Evolutionary conservation across 2,329 filamentous ascomycete genomes (phyloP).

Genomic region (Penicillium sp.): DNA sequence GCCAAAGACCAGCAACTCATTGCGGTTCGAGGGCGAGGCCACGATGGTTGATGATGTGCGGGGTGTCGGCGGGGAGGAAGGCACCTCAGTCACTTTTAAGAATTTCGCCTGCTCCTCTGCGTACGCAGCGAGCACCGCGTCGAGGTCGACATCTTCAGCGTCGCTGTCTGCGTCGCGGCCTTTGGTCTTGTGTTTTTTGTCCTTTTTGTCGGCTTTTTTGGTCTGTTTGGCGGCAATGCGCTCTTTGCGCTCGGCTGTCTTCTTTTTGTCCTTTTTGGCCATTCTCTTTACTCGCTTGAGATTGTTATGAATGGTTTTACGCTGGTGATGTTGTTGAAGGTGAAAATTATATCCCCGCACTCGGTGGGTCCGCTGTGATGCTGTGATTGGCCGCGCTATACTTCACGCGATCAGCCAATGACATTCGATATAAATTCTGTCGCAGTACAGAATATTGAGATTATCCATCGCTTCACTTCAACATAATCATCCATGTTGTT

Average conservation of each 20-base stretch:
- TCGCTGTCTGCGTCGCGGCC: slow-evolving; percentile 72
- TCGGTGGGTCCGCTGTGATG: too few relatives aligned
- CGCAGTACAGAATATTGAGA: too few relatives aligned
- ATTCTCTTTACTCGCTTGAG: too few relatives aligned
- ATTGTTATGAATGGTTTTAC: too few relatives aligned
- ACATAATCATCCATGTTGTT: too few relatives aligned
- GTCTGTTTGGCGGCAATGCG: slow-evolving; percentile 69
- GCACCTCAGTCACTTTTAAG: slow-evolving; percentile 82
- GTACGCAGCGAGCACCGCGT: slow-evolving; percentile 89
- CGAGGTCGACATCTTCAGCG: slow-evolving; percentile 86
- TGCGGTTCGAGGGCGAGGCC: slow-evolving; percentile 78
- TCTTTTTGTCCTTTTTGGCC: slow-evolving; percentile 55
- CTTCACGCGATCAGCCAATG: too few relatives aligned
- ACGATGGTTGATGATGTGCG: slow-evolving; percentile 78
- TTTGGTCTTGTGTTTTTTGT: slow-evolving; percentile 75
- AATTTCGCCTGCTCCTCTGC: slow-evolving; percentile 90
- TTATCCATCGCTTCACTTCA: too few relatives aligned
- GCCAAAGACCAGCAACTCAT: slow-evolving; percentile 86
- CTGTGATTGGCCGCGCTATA: too few relatives aligned
- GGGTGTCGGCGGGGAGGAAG: slow-evolving; percentile 68
- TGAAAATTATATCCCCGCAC: too few relatives aligned
- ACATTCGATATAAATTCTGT: too few relatives aligned
- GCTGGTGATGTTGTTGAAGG: too few relatives aligned
- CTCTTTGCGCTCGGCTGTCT: slow-evolving; percentile 54
- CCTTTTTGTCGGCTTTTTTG: slow-evolving; percentile 70